Conservation (phyloP, 345 rosid species). For the Raphanus raphanistrum region DNA sequence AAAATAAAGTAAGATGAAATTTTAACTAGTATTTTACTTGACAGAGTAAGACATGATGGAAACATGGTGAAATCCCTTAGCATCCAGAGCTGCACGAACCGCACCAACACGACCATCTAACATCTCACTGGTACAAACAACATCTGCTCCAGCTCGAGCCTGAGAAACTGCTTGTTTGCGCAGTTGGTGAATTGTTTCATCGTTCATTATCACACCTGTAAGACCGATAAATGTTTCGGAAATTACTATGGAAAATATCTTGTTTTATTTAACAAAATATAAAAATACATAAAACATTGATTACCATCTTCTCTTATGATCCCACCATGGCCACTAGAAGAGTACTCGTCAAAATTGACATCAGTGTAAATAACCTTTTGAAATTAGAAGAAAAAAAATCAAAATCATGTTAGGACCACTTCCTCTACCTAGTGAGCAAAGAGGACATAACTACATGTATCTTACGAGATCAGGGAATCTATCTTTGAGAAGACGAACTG, state of each 20-base stretch:
- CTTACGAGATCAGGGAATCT: slow-evolving; percentile 87
- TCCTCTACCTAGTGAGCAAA: background rate
- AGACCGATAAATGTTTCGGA: background rate
- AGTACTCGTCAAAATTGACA: slow-evolving; percentile 88
- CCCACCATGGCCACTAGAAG: slow-evolving; percentile 93
- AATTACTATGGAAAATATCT: background rate
- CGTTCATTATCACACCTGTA: slow-evolving; percentile 88
- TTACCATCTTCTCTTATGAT: slow-evolving; percentile 86
- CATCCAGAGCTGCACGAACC: slow-evolving; percentile 80
- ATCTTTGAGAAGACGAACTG: slow-evolving; percentile 75
- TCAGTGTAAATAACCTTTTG: slow-evolving; percentile 81
- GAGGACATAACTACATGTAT: background rate
- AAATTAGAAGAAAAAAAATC: slow-evolving; percentile 15
- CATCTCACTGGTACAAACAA: slow-evolving; percentile 99
- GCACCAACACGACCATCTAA: slow-evolving; percentile 97
- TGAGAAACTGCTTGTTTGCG: slow-evolving; percentile 91
- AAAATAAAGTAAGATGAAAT: background rate
- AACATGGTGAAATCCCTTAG: slow-evolving; percentile 86
- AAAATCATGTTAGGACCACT: background rate
- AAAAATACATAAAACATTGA: background rate
- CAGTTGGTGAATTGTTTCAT: slow-evolving; percentile 89
- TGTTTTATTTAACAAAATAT: background rate
- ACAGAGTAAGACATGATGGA: slow-evolving; percentile 96
- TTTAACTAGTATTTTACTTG: slow-evolving; percentile 49
- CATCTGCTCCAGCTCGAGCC: slow-evolving; percentile 96